Evolutionary conservation across 1,139 yeast genomes (phyloP).

Genomic region (Debaryomyces coudertii): DNA sequence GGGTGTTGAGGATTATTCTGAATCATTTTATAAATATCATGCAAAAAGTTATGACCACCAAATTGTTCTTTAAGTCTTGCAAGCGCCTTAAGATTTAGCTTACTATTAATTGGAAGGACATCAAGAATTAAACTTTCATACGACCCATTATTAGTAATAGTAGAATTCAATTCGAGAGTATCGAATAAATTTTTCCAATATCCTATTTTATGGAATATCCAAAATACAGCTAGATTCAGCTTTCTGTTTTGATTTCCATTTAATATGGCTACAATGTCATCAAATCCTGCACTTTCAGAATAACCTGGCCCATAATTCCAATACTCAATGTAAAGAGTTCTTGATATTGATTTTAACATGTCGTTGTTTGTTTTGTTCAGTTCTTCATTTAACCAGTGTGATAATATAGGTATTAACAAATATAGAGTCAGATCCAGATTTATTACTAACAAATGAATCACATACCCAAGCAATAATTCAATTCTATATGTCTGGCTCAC

Average conservation of each 20-base stretch:
- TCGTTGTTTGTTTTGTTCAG: constrained; percentile 10
- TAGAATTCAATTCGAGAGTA: constrained; percentile 16
- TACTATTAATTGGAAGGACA: constrained; percentile 20
- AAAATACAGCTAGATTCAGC: constrained; percentile 24
- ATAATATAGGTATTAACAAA: constrained; percentile 35
- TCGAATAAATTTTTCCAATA: constrained; percentile 36
- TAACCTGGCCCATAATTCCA: constrained; percentile 30
- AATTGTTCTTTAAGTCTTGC: not conserved
- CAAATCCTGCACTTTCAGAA: constrained; percentile 16
- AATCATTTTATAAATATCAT: constrained; percentile 19
- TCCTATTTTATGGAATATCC: constrained; percentile 30
- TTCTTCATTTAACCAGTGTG: constrained; percentile 43
- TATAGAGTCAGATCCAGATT: constrained; percentile 37
- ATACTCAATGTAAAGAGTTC: constrained; percentile 28
- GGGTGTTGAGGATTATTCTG: constrained; percentile 27
- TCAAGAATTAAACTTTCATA: constrained; percentile 26
- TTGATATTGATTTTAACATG: constrained; percentile 15
- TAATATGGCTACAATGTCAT: constrained; percentile 21
- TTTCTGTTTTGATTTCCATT: constrained; percentile 19
- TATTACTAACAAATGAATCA: constrained; percentile 36
- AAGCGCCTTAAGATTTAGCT: constrained; percentile 12
- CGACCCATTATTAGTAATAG: constrained; percentile 2
- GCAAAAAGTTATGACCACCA: constrained; percentile 1
- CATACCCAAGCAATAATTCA: constrained; percentile 37
- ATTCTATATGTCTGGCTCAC: constrained; percentile 25